These are phyloP conservation scores for Boletales sp. DNA, from an alignment of 768 basidiomycete species.

Conservation along the genomic window DNA sequence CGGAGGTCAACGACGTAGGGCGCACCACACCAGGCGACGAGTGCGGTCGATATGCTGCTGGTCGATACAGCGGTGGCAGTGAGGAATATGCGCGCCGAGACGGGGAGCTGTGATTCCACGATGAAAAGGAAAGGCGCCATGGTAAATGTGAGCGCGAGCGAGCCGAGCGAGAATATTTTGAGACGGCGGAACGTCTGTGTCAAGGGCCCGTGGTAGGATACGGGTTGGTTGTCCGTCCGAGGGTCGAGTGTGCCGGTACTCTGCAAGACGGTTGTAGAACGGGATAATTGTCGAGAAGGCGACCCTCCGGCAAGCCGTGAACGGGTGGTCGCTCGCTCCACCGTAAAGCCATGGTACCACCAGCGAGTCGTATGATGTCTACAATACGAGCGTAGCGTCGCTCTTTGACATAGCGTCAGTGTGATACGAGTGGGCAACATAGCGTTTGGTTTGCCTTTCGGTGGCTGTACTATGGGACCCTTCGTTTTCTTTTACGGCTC, in stretches of 20 bases:
- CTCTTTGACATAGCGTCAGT: conserved; percentile 7
- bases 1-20: conserved; percentile 72
- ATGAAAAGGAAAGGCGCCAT: conserved; percentile 80
- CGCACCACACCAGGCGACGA: conserved; percentile 66
- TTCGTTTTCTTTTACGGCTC: not conserved
- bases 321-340: not conserved
- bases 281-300: conserved; percentile 6
- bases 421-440: conserved; percentile 6
- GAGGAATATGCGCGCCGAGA: conserved; percentile 62
- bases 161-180: conserved; percentile 81
- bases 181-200: conserved; percentile 68
- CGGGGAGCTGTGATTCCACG: conserved; percentile 73
- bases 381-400: conserved; percentile 2
- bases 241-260: conserved; percentile 1
- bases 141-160: conserved; percentile 62
- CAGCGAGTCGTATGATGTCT: conserved; percentile 3
- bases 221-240: conserved; percentile 2
- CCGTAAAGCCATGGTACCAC: not conserved
- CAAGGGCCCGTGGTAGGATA: conserved; percentile 69
- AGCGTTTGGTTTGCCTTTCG: not conserved
- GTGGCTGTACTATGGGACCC: too few species aligned
- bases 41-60: conserved; percentile 67
- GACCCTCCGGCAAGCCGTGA: not conserved
- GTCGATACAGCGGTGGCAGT: conserved; percentile 69
- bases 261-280: conserved; percentile 10